Base-by-base conservation (phyloP, 192 early-diverging fungal species). In the Helicostylum pulchrum region DNA sequence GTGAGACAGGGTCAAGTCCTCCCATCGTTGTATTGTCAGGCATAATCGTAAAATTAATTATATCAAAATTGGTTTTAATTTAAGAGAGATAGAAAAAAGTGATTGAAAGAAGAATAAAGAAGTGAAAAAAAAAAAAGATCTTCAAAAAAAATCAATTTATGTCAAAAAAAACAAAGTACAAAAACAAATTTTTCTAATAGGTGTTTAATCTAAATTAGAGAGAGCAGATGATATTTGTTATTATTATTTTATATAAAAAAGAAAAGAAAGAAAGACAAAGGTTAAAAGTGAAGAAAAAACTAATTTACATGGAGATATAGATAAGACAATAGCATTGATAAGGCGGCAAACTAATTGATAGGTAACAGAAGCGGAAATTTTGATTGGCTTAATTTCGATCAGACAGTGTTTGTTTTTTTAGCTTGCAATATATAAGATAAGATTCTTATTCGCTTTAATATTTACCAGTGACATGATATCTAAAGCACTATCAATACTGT, bases 291-390 rank as follows among this genome's bases (percentile, higher is more conserved):
- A 21, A 8, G 3, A 12, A 45, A 1, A 26, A 42, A 26, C 5
- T 48, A 17, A 12, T 48, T 19, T 15, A 48, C 14, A 15, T 14
- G 46, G 17, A 48, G 46, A 48, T 48, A 48, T 4, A 44, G 56
- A 59, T 59, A 59, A 59, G 56, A 59, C 20, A 34, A 43, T 21
- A 43, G 42, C 21, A 2, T 30, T 21, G 56, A 59, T 59, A 59
- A 59, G 56, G 56, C 56, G 56, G 56, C 23, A 45, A 44, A 5
- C 42, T 26, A 43, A 59, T 44, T 45, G 56, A 59, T 59, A 59
- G 42, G 42, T 9, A 44, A 59, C 21, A 20, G 39, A 36, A 59
- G 43, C 39, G 20, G 54, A 0, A 39, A 39, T 39, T 39, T 3
- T 56, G 54, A 9, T 30, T n/a, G 8, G 9, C 8, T 56, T 56